Evolutionary conservation across 495 filamentous ascomycete species (phyloP), one percentile per base, ranked within the genome.

Genomic region (Chaetomium tenue): DNA sequence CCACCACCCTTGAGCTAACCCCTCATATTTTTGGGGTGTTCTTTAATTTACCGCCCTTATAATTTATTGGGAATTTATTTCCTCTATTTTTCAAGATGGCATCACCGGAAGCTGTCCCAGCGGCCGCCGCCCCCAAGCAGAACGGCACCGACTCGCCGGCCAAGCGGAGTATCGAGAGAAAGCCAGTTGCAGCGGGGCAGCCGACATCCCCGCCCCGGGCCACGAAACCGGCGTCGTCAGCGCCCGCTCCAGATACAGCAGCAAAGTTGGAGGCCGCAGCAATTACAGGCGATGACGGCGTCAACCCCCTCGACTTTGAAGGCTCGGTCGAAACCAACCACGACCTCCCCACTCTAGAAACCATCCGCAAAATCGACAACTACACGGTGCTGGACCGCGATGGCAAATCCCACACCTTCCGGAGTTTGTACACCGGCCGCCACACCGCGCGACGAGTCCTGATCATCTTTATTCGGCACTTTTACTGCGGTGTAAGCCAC

Each of bases 391-490:
- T 91, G 40, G 89, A 90, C 68, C 75, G 77, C 39, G 73, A 90
- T 52, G 87, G 88, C 16, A 86, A 86, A 55, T 71, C 79, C 3
- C 76, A 81, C 50, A 77, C 84, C 5, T 94, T 93, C 79, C 85
- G 86, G 71, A 86, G 80, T 60, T 73, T 94, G 23, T 92, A 90
- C 69, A 75, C 78, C 8, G 84, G 85, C 23, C 73, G 76, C n/a
- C 79, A 83, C 60, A 72, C 76, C 0, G 73, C 82, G 15, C 75
- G 80, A 2, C 77, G 87, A 8, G 87, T 91, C 1, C 78, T 94
- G 33, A 72, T 95, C 20, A 86, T 95, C 58, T 96, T 96, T 69
- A 83, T 96, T 52, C 83, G 92, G 25, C 91, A 96, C 75, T 96
- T 96, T 78, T 93, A 90, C 81, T 96, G 92, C 69, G 90, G 91